A percentile compares a stretch with the other conserved stretches of the same genome.
Conservation (phyloP, 768 basidiomycete species). For the Psilocybe sp. region DNA sequence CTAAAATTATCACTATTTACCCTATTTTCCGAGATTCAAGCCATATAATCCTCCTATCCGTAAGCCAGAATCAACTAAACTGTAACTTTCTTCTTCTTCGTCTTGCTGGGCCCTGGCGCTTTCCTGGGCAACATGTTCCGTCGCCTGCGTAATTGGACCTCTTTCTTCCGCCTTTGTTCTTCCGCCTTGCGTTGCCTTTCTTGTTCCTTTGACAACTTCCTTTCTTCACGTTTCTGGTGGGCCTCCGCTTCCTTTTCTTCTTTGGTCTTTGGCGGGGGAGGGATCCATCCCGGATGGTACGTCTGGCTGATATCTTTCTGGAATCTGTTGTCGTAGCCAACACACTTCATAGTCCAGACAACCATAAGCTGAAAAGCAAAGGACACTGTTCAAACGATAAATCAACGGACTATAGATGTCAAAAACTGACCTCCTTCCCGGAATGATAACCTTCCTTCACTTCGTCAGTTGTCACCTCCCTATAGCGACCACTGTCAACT, state of each 20-base stretch:
- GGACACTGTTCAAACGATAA: background rate
- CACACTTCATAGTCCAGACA: slow-evolving; percentile 18
- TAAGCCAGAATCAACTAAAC: too few relatives aligned
- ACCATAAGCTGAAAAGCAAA: slow-evolving; percentile 5
- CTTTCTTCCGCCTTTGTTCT: too few relatives aligned
- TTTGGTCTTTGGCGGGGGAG: slow-evolving; percentile 6
- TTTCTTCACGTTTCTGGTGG: background rate
- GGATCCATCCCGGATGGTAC: slow-evolving; percentile 7
- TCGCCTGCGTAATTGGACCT: too few relatives aligned
- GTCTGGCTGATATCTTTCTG: slow-evolving; percentile 7
- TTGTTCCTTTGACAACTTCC: background rate
- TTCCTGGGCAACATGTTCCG: too few relatives aligned
- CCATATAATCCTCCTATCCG: too few relatives aligned
- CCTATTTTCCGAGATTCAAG: too few relatives aligned
- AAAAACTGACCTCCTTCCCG: slow-evolving; percentile 14
- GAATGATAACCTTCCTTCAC: slow-evolving; percentile 8
- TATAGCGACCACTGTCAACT: slow-evolving; percentile 2
- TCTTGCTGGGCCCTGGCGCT: too few relatives aligned
- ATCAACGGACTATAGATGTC: background rate
- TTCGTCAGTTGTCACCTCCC: slow-evolving; percentile 12
- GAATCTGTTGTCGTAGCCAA: slow-evolving; percentile 16
- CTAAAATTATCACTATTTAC: too few relatives aligned
- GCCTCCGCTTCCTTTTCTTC: background rate
- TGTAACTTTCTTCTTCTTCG: too few relatives aligned
- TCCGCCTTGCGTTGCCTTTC: background rate